phyloP scores from a whole-genome alignment of 2,329 filamentous ascomycete species.

The Xylariaceae sp. region DNA sequence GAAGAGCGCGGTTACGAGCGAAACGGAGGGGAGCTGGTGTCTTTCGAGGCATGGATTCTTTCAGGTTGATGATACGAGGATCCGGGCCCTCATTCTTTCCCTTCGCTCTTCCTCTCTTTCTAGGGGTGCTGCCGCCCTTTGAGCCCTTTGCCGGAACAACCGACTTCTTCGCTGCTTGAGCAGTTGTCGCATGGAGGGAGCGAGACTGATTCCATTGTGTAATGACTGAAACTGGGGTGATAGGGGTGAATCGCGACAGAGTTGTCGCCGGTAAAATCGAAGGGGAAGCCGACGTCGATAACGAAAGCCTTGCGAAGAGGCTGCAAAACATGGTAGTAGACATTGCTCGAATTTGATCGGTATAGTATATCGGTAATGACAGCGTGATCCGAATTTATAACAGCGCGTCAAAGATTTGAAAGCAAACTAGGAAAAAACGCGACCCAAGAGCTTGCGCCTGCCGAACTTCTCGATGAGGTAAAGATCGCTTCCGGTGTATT shows the following conservation, averaged over 20 bases:
- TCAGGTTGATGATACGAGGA: constrained; percentile 41
- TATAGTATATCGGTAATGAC: background rate
- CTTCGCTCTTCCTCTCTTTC: constrained; percentile 21
- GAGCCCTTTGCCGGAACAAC: constrained; percentile 9
- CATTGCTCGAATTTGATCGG: constrained; percentile 15
- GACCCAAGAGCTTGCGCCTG: too few species aligned
- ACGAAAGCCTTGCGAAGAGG: constrained; percentile 26
- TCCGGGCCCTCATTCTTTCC: constrained; percentile 34
- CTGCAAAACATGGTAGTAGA: constrained; percentile 20
- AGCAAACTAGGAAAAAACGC: too few species aligned
- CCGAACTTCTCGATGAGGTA: too few species aligned
- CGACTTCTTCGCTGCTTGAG: constrained; percentile 1
- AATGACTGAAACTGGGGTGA: background rate
- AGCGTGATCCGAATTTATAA: too few species aligned
- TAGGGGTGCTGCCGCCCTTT: constrained; percentile 15
- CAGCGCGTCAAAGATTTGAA: too few species aligned
- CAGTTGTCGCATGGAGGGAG: constrained; percentile 22
- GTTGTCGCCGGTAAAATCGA: background rate
- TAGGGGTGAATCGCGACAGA: too few species aligned
- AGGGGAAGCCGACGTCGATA: background rate
- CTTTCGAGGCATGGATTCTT: constrained; percentile 45
- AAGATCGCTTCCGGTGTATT: too few species aligned
- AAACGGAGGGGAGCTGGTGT: constrained; percentile 71
- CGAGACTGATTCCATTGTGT: constrained; percentile 13
- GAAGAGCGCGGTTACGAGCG: constrained; percentile 77